These are phyloP conservation scores for Candida smagusa DNA, from an alignment of 1,139 yeast species.

Conservation along the genomic window DNA sequence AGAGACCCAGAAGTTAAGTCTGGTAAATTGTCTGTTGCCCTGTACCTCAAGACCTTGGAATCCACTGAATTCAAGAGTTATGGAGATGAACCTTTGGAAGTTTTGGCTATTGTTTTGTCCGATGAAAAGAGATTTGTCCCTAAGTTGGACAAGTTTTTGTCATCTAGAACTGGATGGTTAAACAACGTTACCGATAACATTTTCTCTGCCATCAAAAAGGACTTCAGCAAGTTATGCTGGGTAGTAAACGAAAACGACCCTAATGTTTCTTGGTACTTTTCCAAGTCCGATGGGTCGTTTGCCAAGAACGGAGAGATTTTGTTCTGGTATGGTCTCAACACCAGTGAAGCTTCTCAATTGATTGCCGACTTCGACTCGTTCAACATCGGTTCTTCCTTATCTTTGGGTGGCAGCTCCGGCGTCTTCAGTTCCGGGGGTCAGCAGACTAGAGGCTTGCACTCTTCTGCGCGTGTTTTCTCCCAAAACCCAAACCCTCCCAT, in stretches of 20 bases:
- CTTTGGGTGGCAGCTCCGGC: constrained; percentile 41
- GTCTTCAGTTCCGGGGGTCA: constrained; percentile 31
- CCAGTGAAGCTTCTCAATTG: constrained; percentile 61
- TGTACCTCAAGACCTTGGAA: constrained; percentile 75
- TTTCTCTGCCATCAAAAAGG: constrained; percentile 77
- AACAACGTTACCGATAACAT: constrained; percentile 95
- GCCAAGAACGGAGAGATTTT: constrained; percentile 83
- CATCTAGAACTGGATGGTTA: constrained; percentile 92
- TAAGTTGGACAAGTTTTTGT: constrained; percentile 81
- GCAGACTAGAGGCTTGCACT: constrained; percentile 43
- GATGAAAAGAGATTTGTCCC: constrained; percentile 46
- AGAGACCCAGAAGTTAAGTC: constrained; percentile 73
- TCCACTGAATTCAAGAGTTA: constrained; percentile 66
- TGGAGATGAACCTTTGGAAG: constrained; percentile 96
- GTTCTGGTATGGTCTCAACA: constrained; percentile 90
- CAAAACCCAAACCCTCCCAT: constrained; percentile 75
- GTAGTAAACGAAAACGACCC: constrained; percentile 86
- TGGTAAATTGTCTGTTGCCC: constrained; percentile 74
- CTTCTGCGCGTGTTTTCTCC: constrained; percentile 25
- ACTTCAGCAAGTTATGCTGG: constrained; percentile 78
- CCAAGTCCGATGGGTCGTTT: constrained; percentile 91
- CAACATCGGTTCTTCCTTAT: constrained; percentile 33
- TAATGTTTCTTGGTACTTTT: constrained; percentile 88
- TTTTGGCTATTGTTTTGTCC: constrained; percentile 72
- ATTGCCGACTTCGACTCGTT: constrained; percentile 59